phyloP scores from a whole-genome alignment of 2,329 filamentous ascomycete genomes.

The Xylariomycetidae sp. region DNA sequence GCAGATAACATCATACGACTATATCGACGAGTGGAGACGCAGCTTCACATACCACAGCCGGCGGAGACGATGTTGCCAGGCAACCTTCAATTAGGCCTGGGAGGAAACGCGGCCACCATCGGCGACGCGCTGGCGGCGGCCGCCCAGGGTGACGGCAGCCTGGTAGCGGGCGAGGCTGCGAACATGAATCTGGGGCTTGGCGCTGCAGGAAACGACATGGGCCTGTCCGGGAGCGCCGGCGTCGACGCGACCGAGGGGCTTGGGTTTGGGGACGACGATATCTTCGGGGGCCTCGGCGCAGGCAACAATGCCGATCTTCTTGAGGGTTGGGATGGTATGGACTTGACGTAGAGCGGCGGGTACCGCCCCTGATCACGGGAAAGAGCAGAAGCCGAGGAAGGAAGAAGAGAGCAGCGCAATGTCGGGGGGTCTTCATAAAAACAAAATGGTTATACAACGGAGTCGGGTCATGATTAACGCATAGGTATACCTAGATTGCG shows the following conservation, averaged over 20 bases:
- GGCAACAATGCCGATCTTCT: conserved; percentile 20
- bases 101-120: conserved; percentile 33
- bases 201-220: conserved; percentile 30
- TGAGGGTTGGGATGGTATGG: conserved; percentile 25
- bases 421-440: too few species aligned
- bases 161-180: conserved; percentile 30
- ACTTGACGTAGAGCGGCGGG: conserved; percentile 13
- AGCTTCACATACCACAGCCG: conserved; percentile 42
- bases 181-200: conserved; percentile 36
- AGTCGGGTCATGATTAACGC: too few species aligned
- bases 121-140: conserved; percentile 39
- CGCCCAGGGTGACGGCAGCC: conserved; percentile 33
- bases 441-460: too few species aligned
- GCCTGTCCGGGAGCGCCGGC: conserved; percentile 33
- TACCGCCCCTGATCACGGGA: too few species aligned
- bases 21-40: conserved; percentile 60
- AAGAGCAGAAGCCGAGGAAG: too few species aligned
- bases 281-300: conserved; percentile 32
- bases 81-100: conserved; percentile 37
- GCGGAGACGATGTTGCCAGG: conserved; percentile 37
- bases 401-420: too few species aligned
- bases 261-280: conserved; percentile 38
- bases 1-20: conserved; percentile 61
- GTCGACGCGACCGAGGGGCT: conserved; percentile 34
- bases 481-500: too few species aligned